Evolutionary conservation across 169 alveolate genomes (phyloP), one percentile per base, ranked within the genome.

Genomic region (Theileria parva): DNA sequence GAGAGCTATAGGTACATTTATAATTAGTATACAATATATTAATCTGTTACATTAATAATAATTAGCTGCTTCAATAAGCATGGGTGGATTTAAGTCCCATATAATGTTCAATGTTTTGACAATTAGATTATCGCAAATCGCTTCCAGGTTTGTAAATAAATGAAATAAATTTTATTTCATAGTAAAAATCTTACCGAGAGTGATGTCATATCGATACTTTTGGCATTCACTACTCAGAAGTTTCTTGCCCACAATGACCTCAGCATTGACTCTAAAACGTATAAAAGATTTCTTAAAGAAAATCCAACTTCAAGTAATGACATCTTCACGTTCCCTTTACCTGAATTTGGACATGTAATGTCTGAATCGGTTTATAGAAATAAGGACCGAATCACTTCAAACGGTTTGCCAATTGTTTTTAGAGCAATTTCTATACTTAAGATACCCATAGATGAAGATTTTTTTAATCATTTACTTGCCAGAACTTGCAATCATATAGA

Each of bases 401-500:
- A 70, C 64, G 87, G 87, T 3, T 48, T 79, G 87, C 87, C 87
- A 32, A 79, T 79, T 0, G 67, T 79, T 15, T 17, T 79, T 61
- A 30, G 87, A 2, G 87, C 80, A 13, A 68, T 79, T 51, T 34
- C 74, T 13, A 66, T 79, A 30, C 68, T 79, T 13, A 34, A 63
- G 13, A 23, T 79, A 4, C 87, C 87, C 1, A 75, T 57, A 34
- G 61, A 25, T 0, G 39, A 55, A 23, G 57, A 51, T 7, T 39
- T 61, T 50, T 59, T 68, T 25, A 44, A 51, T n/a, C 25, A 63
- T 3, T 27, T 69, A 34, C 11, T 79, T 0, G 25, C 60, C 19
- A 57, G 63, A 65, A 79, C 87, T 0, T 55, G 80, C 15, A 17
- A 11, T 53, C 21, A 59, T 57, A 37, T 79, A 51, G 50, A 71